phyloP scores from a whole-genome alignment of 768 basidiomycete species.

The Agaricus sinodeliciosus region DNA sequence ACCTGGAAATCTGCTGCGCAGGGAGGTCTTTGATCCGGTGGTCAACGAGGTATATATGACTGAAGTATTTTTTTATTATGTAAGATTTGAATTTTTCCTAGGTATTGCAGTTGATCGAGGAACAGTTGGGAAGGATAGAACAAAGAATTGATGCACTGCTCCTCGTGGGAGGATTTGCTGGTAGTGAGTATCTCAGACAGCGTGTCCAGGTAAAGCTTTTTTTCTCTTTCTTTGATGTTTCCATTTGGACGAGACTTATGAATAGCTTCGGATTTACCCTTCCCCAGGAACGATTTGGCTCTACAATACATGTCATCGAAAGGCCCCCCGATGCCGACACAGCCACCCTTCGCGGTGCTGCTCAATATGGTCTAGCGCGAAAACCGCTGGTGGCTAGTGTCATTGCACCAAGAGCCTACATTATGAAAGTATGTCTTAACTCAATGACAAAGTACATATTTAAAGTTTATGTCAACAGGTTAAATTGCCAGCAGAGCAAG shows the following conservation, averaged over 20 bases:
- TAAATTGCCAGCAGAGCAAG: slow-evolving; percentile 81
- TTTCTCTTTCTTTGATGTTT: background rate
- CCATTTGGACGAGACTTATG: background rate
- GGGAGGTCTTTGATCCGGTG: slow-evolving; percentile 88
- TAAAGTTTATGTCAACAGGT: slow-evolving; percentile 40
- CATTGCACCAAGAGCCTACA: slow-evolving; percentile 76
- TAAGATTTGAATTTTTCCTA: slow-evolving; percentile 20
- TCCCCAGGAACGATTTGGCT: slow-evolving; percentile 56
- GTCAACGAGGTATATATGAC: slow-evolving; percentile 55
- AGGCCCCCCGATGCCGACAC: slow-evolving; percentile 85
- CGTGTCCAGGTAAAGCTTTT: slow-evolving; percentile 57
- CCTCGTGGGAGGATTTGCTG: slow-evolving; percentile 87
- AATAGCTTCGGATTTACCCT: slow-evolving; percentile 10
- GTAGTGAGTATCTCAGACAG: slow-evolving; percentile 78
- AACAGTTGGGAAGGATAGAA: slow-evolving; percentile 60
- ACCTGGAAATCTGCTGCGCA: slow-evolving; percentile 70
- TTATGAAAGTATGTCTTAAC: slow-evolving; percentile 62
- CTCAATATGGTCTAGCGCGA: slow-evolving; percentile 76
- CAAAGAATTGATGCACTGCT: slow-evolving; percentile 77
- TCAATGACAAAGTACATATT: background rate
- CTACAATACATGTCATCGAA: slow-evolving; percentile 66
- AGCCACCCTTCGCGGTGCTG: slow-evolving; percentile 84
- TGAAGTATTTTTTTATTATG: slow-evolving; percentile 4
- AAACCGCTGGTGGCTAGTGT: slow-evolving; percentile 74
- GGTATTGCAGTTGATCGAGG: slow-evolving; percentile 76